Evolutionary conservation across 345 rosid genomes (phyloP).

Genomic region (Camelina sativa): DNA sequence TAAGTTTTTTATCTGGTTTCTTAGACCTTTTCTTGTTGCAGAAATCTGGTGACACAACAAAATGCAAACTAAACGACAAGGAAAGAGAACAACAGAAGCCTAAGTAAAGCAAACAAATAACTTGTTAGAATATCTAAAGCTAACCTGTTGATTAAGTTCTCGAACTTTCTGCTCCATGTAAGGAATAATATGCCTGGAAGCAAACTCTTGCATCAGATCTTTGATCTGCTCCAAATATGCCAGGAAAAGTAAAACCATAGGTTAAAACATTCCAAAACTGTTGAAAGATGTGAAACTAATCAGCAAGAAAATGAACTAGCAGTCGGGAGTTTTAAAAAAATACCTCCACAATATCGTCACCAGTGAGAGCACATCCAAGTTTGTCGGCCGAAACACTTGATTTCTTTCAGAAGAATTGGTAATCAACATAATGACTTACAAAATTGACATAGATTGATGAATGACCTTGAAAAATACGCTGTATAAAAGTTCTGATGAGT

Average conservation of each 20-base stretch:
- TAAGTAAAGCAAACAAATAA: constrained; percentile 17
- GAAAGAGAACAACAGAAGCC: constrained; percentile 25
- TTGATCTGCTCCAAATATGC: constrained; percentile 65
- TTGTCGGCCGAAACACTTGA: constrained; percentile 53
- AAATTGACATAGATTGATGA: constrained; percentile 25
- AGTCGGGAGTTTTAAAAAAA: constrained; percentile 26
- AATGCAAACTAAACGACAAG: constrained; percentile 34
- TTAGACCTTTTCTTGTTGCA: constrained; percentile 94
- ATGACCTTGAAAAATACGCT: constrained; percentile 1
- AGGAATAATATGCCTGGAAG: constrained; percentile 91
- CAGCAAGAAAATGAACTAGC: constrained; percentile 34
- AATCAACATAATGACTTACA: constrained; percentile 26
- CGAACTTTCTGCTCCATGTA: constrained; percentile 97
- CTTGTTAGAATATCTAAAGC: constrained; percentile 14
- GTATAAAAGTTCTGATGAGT: constrained; percentile 29
- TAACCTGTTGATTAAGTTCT: constrained; percentile 85
- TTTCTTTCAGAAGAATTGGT: constrained; percentile 59
- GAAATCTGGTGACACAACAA: constrained; percentile 64
- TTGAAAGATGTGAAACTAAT: constrained; percentile 25
- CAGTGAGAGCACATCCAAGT: constrained; percentile 77
- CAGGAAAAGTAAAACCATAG: constrained; percentile 41
- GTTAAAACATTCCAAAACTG: constrained; percentile 37
- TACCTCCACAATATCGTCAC: constrained; percentile 82
- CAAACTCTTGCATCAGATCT: constrained; percentile 83
- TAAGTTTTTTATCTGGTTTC: constrained; percentile 90